Evolutionary conservation across 2,329 filamentous ascomycete genomes (phyloP).

Genomic region (Ascochyta fabae): DNA sequence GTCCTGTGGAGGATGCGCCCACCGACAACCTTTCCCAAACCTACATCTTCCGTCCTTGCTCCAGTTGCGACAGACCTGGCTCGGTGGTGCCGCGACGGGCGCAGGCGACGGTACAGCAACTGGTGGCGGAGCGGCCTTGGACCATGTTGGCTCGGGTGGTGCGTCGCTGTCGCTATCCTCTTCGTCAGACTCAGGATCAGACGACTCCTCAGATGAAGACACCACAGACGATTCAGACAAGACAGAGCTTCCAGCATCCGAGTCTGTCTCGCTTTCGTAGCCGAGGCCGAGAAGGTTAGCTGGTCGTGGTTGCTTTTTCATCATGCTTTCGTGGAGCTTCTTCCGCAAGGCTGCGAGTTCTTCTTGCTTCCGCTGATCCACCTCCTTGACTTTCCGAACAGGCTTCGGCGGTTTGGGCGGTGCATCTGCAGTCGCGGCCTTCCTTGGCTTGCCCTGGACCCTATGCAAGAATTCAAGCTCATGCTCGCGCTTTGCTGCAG

Average conservation of each 20-base stretch:
- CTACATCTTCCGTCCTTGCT: conserved; percentile 36
- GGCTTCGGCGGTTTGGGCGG: neutral
- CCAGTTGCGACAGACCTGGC: conserved; percentile 33
- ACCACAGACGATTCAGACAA: conserved; percentile 42
- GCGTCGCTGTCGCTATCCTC: conserved; percentile 37
- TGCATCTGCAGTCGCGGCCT: conserved; percentile 13
- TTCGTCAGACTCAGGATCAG: conserved; percentile 32
- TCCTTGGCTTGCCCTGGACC: conserved; percentile 31
- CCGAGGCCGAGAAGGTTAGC: conserved; percentile 37
- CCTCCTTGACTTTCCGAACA: neutral
- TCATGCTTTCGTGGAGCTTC: conserved; percentile 43
- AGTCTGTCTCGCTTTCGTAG: conserved; percentile 40
- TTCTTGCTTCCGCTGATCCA: conserved; percentile 14
- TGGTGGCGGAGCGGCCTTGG: conserved; percentile 37
- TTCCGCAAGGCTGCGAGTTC: conserved; percentile 45
- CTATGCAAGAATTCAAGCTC: conserved; percentile 51
- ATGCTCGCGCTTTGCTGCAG: conserved; percentile 28
- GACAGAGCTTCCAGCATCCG: conserved; percentile 31
- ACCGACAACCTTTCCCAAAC: conserved; percentile 34
- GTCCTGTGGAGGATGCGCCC: conserved; percentile 27
- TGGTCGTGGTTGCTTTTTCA: conserved; percentile 21
- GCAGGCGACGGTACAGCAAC: conserved; percentile 24
- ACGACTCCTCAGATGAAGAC: conserved; percentile 38
- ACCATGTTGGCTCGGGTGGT: conserved; percentile 48
- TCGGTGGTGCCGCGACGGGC: conserved; percentile 11